These are phyloP conservation scores for Ceratonia siliqua DNA, from an alignment of 306 rosid genomes.

Conservation along the genomic window DNA sequence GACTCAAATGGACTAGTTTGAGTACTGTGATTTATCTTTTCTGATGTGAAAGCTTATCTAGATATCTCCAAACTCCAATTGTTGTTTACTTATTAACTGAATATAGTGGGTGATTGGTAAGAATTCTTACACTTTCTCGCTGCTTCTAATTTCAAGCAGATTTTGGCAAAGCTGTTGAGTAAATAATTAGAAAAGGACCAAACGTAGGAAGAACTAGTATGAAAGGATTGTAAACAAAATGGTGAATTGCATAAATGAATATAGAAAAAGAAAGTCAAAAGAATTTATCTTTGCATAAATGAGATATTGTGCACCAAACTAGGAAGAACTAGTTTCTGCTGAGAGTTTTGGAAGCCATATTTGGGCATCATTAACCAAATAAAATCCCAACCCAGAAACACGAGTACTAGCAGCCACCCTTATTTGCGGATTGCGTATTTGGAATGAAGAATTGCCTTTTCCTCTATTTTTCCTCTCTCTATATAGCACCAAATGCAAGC, in stretches of 20 bases:
- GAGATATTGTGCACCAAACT: conserved; percentile 67
- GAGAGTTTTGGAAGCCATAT: conserved; percentile 37
- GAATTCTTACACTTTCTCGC: conserved; percentile 51
- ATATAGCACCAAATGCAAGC: no score
- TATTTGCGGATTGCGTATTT: no score
- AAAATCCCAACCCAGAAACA: conserved; percentile 49
- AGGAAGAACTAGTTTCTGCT: conserved; percentile 40
- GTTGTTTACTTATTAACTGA: no score
- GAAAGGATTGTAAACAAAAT: not conserved
- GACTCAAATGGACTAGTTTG: no score
- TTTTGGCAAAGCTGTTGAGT: conserved; percentile 35
- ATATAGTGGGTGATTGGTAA: not conserved
- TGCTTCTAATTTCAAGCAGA: conserved; percentile 44
- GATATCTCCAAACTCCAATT: no score
- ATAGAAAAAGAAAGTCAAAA: not conserved
- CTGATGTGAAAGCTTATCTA: no score
- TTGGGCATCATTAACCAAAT: conserved; percentile 65
- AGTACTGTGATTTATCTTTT: no score
- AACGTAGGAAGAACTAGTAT: conserved; percentile 33
- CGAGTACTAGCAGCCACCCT: conserved; percentile 38
- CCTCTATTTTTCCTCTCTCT: no score
- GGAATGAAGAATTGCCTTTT: no score
- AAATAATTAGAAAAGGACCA: conserved; percentile 50
- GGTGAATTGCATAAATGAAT: conserved; percentile 1
- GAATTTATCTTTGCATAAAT: no score